Base-by-base conservation (phyloP, 2,329 filamentous ascomycete genomes). In the Leptographium lundbergii region DNA sequence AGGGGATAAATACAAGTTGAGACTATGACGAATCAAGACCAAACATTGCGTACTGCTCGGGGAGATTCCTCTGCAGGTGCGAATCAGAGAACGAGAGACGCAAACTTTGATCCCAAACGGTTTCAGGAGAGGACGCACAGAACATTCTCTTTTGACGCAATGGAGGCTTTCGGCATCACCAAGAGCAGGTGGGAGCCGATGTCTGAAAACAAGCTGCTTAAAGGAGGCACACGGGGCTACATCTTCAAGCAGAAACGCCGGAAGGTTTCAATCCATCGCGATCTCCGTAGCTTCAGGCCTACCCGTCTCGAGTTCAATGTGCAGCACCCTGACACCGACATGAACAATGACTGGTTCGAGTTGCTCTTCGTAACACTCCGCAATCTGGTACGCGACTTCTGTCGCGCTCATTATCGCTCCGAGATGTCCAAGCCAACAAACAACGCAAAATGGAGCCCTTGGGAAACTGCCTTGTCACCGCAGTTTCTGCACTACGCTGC, bases 401-500 rank as follows among this genome's bases (percentile, higher is more conserved):
- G 60, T 19, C 55, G 61, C 29, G 57, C 45, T 39, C 69, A 67
- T 57, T 73, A 74, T 61, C 67, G 64, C 14, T 55, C 50, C 10
- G 60, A 34, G 36, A 14, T 57, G 17, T 14, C 11, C 1, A 27
- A 24, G 32, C 7, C 65, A 24, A n/a, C 61, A 25, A 5, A 6
- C 48, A 48, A 25, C 51, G 10, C 51, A 10, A 34, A 6, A 22
- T 6, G 54, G 47, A 36, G 50, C 4, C 45, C 24, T 10, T 36
- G 51, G 51, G 39, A 47, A 6, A 61, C 58, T 1, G 60, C 61
- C 14, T 53, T 71, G 47, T 64, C 66, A 24, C 59, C 64, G 17
- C 65, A 70, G 56, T 74, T 75, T 58, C 13, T 68, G n/a, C 59
- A 69, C 58, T 74, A 72, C 60, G 66, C 69, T 1, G 60, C 62